Evolutionary conservation across 805 yeast genomes (phyloP).

Genomic region (Candida palmyrensis): DNA sequence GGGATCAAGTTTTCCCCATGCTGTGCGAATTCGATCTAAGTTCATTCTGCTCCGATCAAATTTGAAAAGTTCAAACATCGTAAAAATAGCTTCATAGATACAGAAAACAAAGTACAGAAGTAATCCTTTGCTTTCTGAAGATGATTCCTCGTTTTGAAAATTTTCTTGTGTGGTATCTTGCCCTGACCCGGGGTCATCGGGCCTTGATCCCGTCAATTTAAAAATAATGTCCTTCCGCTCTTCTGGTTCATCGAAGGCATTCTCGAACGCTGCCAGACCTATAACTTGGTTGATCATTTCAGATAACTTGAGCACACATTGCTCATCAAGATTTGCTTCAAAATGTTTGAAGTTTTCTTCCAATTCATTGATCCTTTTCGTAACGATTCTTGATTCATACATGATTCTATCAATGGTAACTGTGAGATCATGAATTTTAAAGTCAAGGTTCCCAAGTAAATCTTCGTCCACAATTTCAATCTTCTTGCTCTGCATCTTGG

Average conservation of each 20-base stretch:
- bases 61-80: constrained; percentile 29
- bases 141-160: background rate
- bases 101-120: constrained; percentile 22
- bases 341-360: constrained; percentile 28
- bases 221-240: constrained; percentile 23
- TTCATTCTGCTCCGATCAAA: constrained; percentile 40
- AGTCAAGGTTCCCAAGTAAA: constrained; percentile 20
- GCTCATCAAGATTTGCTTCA: constrained; percentile 22
- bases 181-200: constrained; percentile 4
- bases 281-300: constrained; percentile 21
- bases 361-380: constrained; percentile 35
- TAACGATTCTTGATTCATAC: constrained; percentile 37
- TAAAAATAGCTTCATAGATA: constrained; percentile 27
- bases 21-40: constrained; percentile 33
- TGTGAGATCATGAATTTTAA: constrained; percentile 24
- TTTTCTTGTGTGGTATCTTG: too few species aligned
- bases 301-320: constrained; percentile 20
- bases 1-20: constrained; percentile 38
- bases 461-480: constrained; percentile 24
- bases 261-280: constrained; percentile 25
- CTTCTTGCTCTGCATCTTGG: constrained; percentile 20
- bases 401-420: constrained; percentile 33
- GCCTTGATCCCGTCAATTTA: constrained; percentile 21
- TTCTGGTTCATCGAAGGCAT: constrained; percentile 22
- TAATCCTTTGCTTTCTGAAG: constrained; percentile 5